Conservation (phyloP, 2,329 filamentous ascomycete genomes). For the Xylaria sp. region DNA sequence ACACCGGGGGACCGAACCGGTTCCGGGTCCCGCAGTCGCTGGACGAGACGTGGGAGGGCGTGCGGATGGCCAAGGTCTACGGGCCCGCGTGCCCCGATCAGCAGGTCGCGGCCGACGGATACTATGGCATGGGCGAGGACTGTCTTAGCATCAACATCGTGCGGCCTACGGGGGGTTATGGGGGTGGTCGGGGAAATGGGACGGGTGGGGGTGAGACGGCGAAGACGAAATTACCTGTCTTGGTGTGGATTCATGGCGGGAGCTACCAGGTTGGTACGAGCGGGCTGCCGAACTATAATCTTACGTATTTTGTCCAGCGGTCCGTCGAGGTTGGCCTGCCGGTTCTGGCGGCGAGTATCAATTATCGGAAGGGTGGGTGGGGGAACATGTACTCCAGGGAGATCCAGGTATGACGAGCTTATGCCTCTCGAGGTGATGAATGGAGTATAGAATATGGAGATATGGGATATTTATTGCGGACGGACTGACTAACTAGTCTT, state of each 20-base stretch:
- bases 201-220: neutral
- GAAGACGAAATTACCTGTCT: conserved; percentile 43
- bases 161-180: conserved; percentile 39
- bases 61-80: conserved; percentile 55
- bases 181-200: neutral
- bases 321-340: conserved; percentile 56
- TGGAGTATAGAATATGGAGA: neutral
- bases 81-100: conserved; percentile 53
- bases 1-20: conserved; percentile 50
- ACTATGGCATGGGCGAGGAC: conserved; percentile 47
- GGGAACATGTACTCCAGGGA: conserved; percentile 47
- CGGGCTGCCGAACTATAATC: conserved; percentile 64
- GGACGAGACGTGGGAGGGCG: conserved; percentile 52
- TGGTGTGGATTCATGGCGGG: conserved; percentile 51
- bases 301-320: conserved; percentile 65
- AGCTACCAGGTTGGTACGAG: conserved; percentile 45
- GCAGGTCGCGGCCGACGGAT: conserved; percentile 27
- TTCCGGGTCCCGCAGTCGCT: conserved; percentile 52
- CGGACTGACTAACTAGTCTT: neutral
- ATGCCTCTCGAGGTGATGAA: neutral
- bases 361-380: conserved; percentile 54
- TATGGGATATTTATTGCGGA: neutral
- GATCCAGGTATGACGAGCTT: conserved; percentile 39
- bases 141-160: conserved; percentile 50
- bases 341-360: conserved; percentile 59